Evolutionary conservation across 768 basidiomycete species (phyloP).

Genomic region (Boletus rex-veris): DNA sequence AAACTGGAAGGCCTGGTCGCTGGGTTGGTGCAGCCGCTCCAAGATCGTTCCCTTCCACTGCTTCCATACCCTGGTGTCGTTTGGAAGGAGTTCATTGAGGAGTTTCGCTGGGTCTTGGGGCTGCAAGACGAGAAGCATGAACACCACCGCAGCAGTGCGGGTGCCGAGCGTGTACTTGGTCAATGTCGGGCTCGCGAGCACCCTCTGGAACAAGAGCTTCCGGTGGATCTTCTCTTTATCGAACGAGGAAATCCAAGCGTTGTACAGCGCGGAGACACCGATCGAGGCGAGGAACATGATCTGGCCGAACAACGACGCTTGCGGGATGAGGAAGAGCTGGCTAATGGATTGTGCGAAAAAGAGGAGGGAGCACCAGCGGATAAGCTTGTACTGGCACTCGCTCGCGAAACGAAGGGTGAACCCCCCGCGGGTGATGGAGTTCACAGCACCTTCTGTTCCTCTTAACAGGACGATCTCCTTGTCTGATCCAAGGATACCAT

Average conservation of each 20-base stretch:
- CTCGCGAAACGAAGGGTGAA: conserved; percentile 24
- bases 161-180: conserved; percentile 16
- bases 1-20: not conserved
- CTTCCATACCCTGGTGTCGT: conserved; percentile 21
- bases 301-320: conserved; percentile 28
- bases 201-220: conserved; percentile 8
- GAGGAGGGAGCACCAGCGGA: conserved; percentile 22
- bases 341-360: conserved; percentile 23
- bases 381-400: conserved; percentile 1
- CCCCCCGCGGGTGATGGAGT: conserved; percentile 26
- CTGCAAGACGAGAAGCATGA: conserved; percentile 12
- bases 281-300: conserved; percentile 29
- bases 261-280: conserved; percentile 27
- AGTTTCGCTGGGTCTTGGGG: conserved; percentile 2
- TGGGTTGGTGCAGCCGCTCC: not conserved
- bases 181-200: conserved; percentile 12
- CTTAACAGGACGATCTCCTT: conserved; percentile 23
- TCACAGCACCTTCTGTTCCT: conserved; percentile 29
- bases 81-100: conserved; percentile 16
- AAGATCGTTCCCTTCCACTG: conserved; percentile 17
- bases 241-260: conserved; percentile 24
- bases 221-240: conserved; percentile 26
- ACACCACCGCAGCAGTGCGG: conserved; percentile 17
- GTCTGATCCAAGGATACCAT: conserved; percentile 25
- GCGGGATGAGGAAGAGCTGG: conserved; percentile 30